phyloP scores from a whole-genome alignment of 2,329 filamentous ascomycete genomes.

The Fusarium pseudograminearum region DNA sequence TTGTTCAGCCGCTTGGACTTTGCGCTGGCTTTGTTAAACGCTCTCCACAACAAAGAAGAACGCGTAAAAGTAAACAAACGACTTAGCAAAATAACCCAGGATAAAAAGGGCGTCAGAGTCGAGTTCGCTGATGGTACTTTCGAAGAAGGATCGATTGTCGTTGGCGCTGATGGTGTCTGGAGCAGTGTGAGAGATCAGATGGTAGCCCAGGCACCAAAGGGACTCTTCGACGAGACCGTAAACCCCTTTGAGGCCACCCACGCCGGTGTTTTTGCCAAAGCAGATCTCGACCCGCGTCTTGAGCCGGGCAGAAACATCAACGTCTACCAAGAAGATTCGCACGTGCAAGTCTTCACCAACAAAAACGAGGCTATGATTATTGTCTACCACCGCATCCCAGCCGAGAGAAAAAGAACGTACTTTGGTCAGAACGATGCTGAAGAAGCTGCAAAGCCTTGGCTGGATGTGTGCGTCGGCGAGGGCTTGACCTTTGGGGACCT shows the following conservation, averaged over 20 bases:
- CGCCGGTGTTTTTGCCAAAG: constrained; percentile 14
- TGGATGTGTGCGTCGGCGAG: constrained; percentile 12
- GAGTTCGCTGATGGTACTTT: constrained; percentile 20
- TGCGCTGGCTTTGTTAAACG: constrained; percentile 9
- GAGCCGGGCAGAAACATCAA: constrained; percentile 7
- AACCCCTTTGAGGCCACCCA: constrained; percentile 24
- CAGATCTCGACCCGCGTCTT: not conserved
- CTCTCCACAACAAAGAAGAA: constrained; percentile 1
- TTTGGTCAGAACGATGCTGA: constrained; percentile 30
- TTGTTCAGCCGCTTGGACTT: constrained; percentile 28
- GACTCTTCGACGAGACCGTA: constrained; percentile 12
- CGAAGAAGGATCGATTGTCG: constrained; percentile 1
- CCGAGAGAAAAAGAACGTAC: constrained; percentile 11
- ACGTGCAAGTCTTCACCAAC: constrained; percentile 28
- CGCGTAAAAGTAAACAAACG: constrained; percentile 25
- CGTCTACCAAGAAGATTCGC: constrained; percentile 14
- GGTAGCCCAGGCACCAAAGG: constrained; percentile 12
- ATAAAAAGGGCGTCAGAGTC: constrained; percentile 1
- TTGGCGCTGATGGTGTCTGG: constrained; percentile 25
- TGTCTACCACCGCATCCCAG: constrained; percentile 18
- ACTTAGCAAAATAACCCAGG: constrained; percentile 2
- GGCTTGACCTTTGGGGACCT: constrained; percentile 22
- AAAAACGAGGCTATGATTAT: constrained; percentile 17
- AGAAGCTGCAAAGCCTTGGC: constrained; percentile 16
- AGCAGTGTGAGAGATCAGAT: constrained; percentile 29